Conservation (phyloP, 331 rosid genomes). For the Quercus tomentella region DNA sequence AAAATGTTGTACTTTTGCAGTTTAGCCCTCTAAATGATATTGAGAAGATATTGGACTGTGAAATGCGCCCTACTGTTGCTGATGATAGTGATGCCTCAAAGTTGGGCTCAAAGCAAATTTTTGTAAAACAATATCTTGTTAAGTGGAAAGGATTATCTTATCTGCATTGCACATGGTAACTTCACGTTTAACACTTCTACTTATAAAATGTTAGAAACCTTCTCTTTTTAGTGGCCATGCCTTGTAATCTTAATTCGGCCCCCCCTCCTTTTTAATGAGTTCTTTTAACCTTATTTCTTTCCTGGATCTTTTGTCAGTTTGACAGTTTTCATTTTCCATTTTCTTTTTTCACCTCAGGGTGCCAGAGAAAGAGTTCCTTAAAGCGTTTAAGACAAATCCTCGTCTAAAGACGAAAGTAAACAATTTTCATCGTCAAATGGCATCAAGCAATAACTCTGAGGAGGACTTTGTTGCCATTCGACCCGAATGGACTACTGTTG, state of each 20-base stretch:
- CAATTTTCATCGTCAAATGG: conserved; percentile 83
- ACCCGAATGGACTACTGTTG: conserved; percentile 97
- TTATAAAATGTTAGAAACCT: conserved; percentile 8
- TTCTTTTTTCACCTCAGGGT: conserved; percentile 49
- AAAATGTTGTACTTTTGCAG: conserved; percentile 40
- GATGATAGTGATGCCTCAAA: conserved; percentile 66
- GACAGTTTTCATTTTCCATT: conserved; percentile 22
- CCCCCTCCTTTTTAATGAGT: too few species aligned
- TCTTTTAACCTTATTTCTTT: neutral
- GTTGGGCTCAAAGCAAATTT: conserved; percentile 73
- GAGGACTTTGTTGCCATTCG: conserved; percentile 93
- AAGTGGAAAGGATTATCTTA: conserved; percentile 98
- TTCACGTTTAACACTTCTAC: neutral
- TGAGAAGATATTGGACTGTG: conserved; percentile 88
- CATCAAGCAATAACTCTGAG: conserved; percentile 58
- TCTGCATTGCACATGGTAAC: conserved; percentile 89
- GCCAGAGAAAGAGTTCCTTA: conserved; percentile 84
- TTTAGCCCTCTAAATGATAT: conserved; percentile 92
- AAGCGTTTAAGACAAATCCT: conserved; percentile 85
- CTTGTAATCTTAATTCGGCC: neutral
- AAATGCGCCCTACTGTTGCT: conserved; percentile 88
- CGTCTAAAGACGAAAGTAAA: conserved; percentile 80
- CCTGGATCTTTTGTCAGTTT: conserved; percentile 7
- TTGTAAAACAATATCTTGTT: conserved; percentile 94
- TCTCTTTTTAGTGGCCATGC: conserved; percentile 2